Evolutionary conservation across 129 eudicot genomes (phyloP), one percentile per base, ranked within the genome.

Genomic region (Heracleum sosnowskyi): DNA sequence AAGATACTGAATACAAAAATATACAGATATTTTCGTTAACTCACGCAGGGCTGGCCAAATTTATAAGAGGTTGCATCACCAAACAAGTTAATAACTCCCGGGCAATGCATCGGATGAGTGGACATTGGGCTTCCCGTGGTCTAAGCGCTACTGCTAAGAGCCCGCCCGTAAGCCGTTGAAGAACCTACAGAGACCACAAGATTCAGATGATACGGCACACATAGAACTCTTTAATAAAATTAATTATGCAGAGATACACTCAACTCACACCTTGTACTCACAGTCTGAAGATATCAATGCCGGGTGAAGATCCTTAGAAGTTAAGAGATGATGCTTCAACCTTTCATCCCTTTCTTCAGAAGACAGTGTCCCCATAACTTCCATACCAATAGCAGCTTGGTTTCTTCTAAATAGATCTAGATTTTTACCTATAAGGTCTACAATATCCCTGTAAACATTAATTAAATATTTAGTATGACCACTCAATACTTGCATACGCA

Each of bases 211-310:
- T 77, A 79, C 53, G 81, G 60, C 83, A 75, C 62, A 66, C 81
- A 60, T 29, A 31, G 73, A 69, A 6, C 69, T 47, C 72, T 20
- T 76, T 24, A 34, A 76, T 60, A 64, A 6, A 17, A 62, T 40
- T 28, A 4, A 64, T 28, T 40, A 49, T 70, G 69, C 77, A 79
- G 68, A 51, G 84, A 76, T 81, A 81, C 79, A 83, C 90, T 82
- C 82, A 84, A 83, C 87, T 80, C 90, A 90, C 91, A 96, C 99
- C 99, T 96, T 96, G 97, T 92, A 92, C 96, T 96, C 99, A 90
- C 95, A 79, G 83, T 96, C 97, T 22, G 97, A 73, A 75, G 97
- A 96, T 76, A 92, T 82, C 89, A 90, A 87, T 81, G 99, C 99
- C 34, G 99, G 99, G 84, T 96, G 97, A 76, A 96, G 97, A 78